phyloP scores from a whole-genome alignment of 2,329 filamentous ascomycete species.

The Claviceps quebecensis region DNA sequence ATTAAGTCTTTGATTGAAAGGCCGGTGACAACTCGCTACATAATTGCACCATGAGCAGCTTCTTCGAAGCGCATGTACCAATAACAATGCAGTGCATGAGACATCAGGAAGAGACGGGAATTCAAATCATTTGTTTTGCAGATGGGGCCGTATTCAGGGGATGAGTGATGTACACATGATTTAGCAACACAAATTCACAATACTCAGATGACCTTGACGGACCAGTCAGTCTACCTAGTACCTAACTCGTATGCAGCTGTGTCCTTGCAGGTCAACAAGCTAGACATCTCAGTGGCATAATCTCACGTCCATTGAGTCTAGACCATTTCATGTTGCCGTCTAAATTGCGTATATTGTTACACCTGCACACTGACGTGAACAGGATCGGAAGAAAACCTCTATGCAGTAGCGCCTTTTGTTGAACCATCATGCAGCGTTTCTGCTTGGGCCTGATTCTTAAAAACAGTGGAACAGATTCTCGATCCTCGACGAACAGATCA shows the following conservation, averaged over 20 bases:
- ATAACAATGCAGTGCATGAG: neutral
- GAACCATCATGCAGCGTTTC: slow-evolving; percentile 20
- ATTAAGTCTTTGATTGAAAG: neutral
- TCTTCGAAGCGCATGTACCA: neutral
- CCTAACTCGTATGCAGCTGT: neutral
- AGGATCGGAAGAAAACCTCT: slow-evolving; percentile 34
- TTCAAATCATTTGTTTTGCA: neutral
- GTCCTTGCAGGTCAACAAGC: neutral
- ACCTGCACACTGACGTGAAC: slow-evolving; percentile 34
- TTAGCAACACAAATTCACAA: neutral
- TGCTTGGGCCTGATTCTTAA: slow-evolving; percentile 11
- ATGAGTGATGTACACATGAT: neutral
- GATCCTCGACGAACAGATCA: slow-evolving; percentile 2
- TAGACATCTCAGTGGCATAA: neutral
- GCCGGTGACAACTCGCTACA: neutral
- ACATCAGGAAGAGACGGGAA: neutral
- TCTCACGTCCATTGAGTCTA: neutral
- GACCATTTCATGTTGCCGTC: slow-evolving; percentile 18
- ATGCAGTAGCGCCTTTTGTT: slow-evolving; percentile 31
- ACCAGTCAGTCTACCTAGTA: neutral
- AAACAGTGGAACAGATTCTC: slow-evolving; percentile 2
- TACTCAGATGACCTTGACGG: neutral
- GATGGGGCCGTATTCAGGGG: neutral
- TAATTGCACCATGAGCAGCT: neutral
- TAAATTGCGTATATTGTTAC: slow-evolving; percentile 39